phyloP scores from a whole-genome alignment of 306 rosid species.

The Citrullus mucosospermus region DNA sequence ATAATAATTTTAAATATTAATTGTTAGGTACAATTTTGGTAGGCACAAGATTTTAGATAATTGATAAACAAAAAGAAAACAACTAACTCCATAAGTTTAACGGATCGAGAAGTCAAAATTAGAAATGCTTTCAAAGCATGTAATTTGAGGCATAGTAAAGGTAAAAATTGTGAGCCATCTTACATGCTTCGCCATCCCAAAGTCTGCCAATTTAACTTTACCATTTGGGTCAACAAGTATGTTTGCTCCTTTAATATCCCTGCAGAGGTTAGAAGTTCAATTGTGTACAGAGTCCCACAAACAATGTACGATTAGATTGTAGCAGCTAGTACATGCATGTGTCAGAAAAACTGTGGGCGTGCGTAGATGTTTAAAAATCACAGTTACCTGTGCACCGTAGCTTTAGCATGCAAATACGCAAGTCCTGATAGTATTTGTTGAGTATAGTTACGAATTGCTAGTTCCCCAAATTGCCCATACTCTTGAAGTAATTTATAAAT shows the following conservation, averaged over 20 bases:
- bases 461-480: conserved; percentile 77
- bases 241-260: conserved; percentile 99
- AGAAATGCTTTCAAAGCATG: neutral
- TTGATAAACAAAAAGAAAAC: neutral
- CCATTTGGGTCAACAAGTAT: conserved; percentile 94
- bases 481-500: conserved; percentile 93
- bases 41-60: neutral
- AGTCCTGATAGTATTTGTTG: conserved; percentile 94
- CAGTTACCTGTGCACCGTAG: conserved; percentile 85
- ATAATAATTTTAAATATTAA: neutral
- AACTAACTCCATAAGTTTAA: neutral
- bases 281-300: conserved; percentile 3
- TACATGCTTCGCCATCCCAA: conserved; percentile 99
- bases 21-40: neutral
- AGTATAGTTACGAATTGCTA: conserved; percentile 83
- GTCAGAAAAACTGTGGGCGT: conserved; percentile 12
- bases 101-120: neutral
- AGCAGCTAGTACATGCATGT: neutral
- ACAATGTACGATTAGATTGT: neutral
- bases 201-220: conserved; percentile 90
- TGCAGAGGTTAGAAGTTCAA: conserved; percentile 23
- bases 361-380: conserved; percentile 4
- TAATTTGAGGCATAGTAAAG: neutral
- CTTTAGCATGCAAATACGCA: conserved; percentile 81
- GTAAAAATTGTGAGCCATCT: conserved; percentile 13